Evolutionary conservation across 495 filamentous ascomycete species (phyloP), one percentile per base, ranked within the genome.

Genomic region (Bryoglossum gracile): DNA sequence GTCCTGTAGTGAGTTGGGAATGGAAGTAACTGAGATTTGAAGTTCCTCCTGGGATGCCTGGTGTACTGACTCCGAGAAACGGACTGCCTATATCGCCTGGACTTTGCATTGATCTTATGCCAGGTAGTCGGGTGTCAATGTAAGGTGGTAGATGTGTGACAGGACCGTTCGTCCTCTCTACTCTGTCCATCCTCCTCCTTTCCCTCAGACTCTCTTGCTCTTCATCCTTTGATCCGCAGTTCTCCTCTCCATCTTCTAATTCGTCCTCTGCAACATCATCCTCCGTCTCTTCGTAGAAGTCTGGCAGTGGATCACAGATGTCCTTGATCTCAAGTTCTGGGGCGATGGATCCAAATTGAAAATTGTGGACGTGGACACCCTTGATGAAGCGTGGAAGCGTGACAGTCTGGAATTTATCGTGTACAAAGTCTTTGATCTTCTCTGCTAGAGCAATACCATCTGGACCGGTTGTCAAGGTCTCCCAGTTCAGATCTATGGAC

Each of bases 401-500:
- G 34, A 96, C 81, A 39, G 86, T 75, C 66, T 99, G 92, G 68
- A 99, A 99, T 61, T 86, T 90, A 59, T 84, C 80, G 68, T 99
- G 87, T 57, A 99, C 85, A 66, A 97, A 97, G 61, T 84, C 84
- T 49, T 90, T 87, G 62, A 99, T 92, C 43, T 71, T 72, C 55
- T 87, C 81, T 6, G 92, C 89, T 44, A 95, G 80, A 23, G 78
- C 84, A 50, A 79, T 70, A 14, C 94, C 89, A 62, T 95, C 89
- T 21, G 86, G 78, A 13, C 91, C 92, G 32, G 81, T 78, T n/a
- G 91, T 96, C 61, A 96, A 76, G 41, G 84, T 83, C 56, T 85
- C 80, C 92, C 92, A 99, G 71, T 94, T 84, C 59, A 99, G 82
- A 57, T 95, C 88, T 69, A 99, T 89, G 52, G 92, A 97, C 92